Base-by-base conservation (phyloP, 352 stramenopile species). In the Globisporangium cylindrosporum region DNA sequence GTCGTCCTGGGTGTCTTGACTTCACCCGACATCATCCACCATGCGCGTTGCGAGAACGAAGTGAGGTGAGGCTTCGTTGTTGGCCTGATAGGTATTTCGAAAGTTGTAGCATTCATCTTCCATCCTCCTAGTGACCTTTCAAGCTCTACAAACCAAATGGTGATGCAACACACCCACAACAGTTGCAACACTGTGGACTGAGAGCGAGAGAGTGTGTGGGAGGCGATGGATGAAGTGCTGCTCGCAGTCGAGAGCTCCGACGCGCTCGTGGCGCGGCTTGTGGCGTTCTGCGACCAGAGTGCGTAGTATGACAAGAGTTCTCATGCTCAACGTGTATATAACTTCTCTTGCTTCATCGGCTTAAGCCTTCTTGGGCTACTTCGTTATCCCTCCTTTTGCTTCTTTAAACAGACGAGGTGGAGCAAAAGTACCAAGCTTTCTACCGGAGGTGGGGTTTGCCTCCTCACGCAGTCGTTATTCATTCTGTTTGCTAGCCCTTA, bases 231-330 rank as follows among this genome's bases (percentile, higher is more conserved):
- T 24, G 74, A 84, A 56, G 70, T 86, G 63, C 48, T 84, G 32
- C 9, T 84, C 27, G 70, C 74, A 0, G 74, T 82, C 27, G 72
- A 80, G 65, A 84, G 76, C 67, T 82, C 76, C 3, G 78, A 86
- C 61, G 65, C 72, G 22, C 54, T 86, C 25, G 54, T 86, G 20
- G 78, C 74, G 18, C 73, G 76, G 43, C 72, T 86, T 10, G 63
- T 86, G 38, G 62, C 67, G 14, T 83, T 73, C 64, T 83, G 72
- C 56, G 69, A 79, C 36, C 63, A 76, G 66, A 54, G 78, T 86
- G 36, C 56, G 66, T 49, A 32, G 51, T 43, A 12, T 58, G 18
- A 1, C 29, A 10, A 3, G 14, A 9, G 24, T 20, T 20, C 29
- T 38, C 14, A n/a, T 14, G 14, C 24, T 55, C 20, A 55, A 1